Evolutionary conservation across 75 land plant species (phyloP), one percentile per base, ranked within the genome.

Genomic region (Cunninghamia lanceolata): DNA sequence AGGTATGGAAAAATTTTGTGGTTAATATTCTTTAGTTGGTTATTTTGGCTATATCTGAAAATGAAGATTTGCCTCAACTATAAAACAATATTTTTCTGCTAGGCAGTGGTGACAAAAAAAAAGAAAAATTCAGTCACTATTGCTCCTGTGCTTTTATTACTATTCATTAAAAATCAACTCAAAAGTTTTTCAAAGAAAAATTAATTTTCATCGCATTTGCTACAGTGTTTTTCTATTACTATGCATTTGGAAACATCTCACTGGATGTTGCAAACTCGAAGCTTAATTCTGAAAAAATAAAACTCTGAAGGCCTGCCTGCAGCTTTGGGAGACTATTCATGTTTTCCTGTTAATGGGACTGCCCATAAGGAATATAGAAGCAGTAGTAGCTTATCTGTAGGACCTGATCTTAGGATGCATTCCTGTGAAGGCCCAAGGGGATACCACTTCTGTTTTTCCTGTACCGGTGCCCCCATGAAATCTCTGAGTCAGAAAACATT

Each of bases 1-100:
- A 90, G 74, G 90, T 90, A 19, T 90, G 86, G 38, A 90, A 63
- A 16, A 84, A 86, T 9, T 14, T 71, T 25, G 14, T 32, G 15
- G 34, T 25, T 34, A 73, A 32, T 73, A 34, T 73, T 73, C 28
- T 63, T 63, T n/a, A 25, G n/a, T 7, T 6, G 68, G n/a, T 28
- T 63, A 63, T 25, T 63, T 63, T 63, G 30, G 30, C 14, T 50
- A 63, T 63, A 25, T 63, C 28, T 63, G 68, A 25, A 21, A 8
- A 8, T 63, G 68, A 6, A 63, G 21, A 25, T 63, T 63, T 25
- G 2, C n/a, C 30, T 63, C 68, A 63, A 63, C 68, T 7, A 63
- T 63, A 25, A 21, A 63, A 63, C 68, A 63, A 63, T 63, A 28
- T 6, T 25, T 63, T 21, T 63, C n/a, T 63, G 30, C 9, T 9